Conservation (phyloP, 208 protist genomes). For the Strigomonas galati region DNA sequence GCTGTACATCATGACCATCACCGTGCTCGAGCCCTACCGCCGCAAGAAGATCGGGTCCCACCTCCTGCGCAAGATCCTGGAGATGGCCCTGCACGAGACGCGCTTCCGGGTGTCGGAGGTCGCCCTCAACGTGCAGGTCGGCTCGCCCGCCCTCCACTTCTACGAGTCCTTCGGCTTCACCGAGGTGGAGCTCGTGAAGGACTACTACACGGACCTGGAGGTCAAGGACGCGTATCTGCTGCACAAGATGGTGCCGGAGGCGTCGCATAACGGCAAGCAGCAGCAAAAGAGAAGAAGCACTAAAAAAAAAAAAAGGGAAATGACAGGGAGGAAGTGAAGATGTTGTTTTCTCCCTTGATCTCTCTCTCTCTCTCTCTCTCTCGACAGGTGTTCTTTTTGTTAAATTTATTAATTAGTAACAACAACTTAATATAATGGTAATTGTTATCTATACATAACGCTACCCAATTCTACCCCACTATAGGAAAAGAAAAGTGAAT, state of each 20-base stretch:
- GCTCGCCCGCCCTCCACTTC: conserved; percentile 72
- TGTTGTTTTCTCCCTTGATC: background rate
- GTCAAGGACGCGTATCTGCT: conserved; percentile 68
- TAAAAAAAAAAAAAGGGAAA: conserved; percentile 9
- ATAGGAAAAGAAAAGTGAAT: background rate
- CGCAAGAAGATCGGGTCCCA: conserved; percentile 77
- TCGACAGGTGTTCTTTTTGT: background rate
- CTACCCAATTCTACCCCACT: background rate
- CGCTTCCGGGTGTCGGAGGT: conserved; percentile 48
- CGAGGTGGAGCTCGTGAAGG: conserved; percentile 45
- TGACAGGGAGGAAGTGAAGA: background rate
- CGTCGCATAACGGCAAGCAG: conserved; percentile 27
- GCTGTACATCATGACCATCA: conserved; percentile 94
- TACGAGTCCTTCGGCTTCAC: conserved; percentile 83
- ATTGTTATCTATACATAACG: conserved; percentile 4
- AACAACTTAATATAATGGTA: too few species aligned
- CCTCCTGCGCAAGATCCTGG: conserved; percentile 59
- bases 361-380: conserved; percentile 12
- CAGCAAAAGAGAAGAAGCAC: conserved; percentile 20
- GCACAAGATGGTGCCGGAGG: conserved; percentile 51
- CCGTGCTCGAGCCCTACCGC: conserved; percentile 89
- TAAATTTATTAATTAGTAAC: background rate
- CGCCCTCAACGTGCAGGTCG: conserved; percentile 84
- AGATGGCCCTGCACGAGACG: conserved; percentile 48
- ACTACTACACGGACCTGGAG: conserved; percentile 85